A percentile compares a stretch with the other conserved stretches of the same genome.
phyloP scores from a whole-genome alignment of 345 rosid genomes.

The Brassica incana region DNA sequence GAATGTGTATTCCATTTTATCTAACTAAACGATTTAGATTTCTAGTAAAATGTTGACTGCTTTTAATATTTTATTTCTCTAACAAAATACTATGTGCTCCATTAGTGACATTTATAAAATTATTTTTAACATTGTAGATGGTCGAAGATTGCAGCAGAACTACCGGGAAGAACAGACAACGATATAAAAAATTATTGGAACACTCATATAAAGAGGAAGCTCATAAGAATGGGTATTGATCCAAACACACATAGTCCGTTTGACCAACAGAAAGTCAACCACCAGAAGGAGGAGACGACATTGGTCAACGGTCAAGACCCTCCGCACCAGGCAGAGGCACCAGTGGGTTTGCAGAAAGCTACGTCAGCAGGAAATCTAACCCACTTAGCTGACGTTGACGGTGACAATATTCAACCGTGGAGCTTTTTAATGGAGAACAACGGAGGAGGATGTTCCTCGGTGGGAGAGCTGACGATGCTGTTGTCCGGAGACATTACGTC shows the following conservation, averaged over 20 bases:
- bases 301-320: neutral
- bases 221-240: slow-evolving; percentile 74
- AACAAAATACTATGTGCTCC: neutral
- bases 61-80: neutral
- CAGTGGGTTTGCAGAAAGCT: neutral
- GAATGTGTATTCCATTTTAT: neutral
- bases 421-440: slow-evolving; percentile 39
- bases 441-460: slow-evolving; percentile 10
- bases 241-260: slow-evolving; percentile 54
- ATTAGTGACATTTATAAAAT: neutral
- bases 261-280: slow-evolving; percentile 28
- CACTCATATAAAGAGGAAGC: slow-evolving; percentile 81
- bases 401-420: slow-evolving; percentile 48
- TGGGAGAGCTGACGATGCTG: slow-evolving; percentile 43
- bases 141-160: slow-evolving; percentile 77
- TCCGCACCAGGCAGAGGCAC: neutral
- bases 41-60: neutral
- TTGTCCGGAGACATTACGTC: slow-evolving; percentile 39
- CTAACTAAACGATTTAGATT: neutral
- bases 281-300: neutral
- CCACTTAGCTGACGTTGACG: slow-evolving; percentile 26
- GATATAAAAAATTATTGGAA: slow-evolving; percentile 88
- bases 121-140: slow-evolving; percentile 43
- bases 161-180: slow-evolving; percentile 86
- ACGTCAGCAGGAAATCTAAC: slow-evolving; percentile 3